Evolutionary conservation across 495 filamentous ascomycete species (phyloP), one percentile per base, ranked within the genome.

Genomic region (Aspergillus olivimuriae): DNA sequence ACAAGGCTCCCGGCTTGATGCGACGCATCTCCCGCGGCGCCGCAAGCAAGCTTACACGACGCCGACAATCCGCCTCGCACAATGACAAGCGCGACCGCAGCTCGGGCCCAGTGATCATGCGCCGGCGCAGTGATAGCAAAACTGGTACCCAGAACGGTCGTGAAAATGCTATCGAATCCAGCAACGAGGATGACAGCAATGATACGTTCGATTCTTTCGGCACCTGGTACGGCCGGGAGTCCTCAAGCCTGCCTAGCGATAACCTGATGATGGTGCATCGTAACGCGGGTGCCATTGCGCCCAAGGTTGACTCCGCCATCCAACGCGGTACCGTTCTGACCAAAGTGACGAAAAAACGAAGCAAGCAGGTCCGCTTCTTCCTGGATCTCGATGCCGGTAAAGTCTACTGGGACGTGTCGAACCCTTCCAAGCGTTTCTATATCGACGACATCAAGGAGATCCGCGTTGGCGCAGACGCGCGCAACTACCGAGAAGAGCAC

Each of bases 391-490:
- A 87, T 39, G 75, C 84, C 4, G 88, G 83, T 35, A 92, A 87
- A 60, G 86, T 97, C 24, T 82, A 72, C 23, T 98, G 92, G 92
- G 83, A 94, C 62, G 76, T 78, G 12, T 81, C 76, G 3, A 86
- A 86, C 39, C 77, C 83, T 0, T 75, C 81, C 1, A 96, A 94
- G 48, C 78, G 76, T 14, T 85, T 98, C 51, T 94, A 94, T 57
- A 82, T 98, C 44, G 92, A 98, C 50, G 88, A 98, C 56, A 89
- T 98, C 53, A 83, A 83, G 51, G 87, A 94, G 48, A 87, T 98
- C 33, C 81, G 89, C 40, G 77, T 81, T 26, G 91, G 87, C 26
- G 73, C 78, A n/a, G 87, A 95, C 57, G 89, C 89, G 24, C 75
- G 81, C 34, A 89, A 94, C 50, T 94, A 95, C 52, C 83, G 86